Evolutionary conservation across 139 green algal species (phyloP).

Genomic region (Tetradesmus obliquus): DNA sequence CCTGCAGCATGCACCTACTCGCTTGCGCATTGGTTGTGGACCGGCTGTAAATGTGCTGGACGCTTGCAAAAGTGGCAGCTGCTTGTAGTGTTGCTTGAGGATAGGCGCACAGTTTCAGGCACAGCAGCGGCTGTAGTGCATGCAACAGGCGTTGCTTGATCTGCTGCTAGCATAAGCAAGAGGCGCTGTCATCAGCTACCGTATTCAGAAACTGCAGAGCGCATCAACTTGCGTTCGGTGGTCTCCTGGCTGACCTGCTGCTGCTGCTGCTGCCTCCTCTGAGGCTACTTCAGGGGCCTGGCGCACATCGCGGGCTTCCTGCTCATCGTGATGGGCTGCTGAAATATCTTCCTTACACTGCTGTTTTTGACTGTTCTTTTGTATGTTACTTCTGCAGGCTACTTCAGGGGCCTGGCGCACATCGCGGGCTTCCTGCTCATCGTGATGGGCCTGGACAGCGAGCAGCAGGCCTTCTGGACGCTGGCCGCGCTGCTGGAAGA

Average conservation of each 20-base stretch:
- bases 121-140: background rate
- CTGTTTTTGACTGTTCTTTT: background rate
- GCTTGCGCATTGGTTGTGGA: too few relatives aligned
- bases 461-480: constrained; percentile 51
- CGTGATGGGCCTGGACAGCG: constrained; percentile 33
- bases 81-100: too few relatives aligned
- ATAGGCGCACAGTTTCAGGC: background rate
- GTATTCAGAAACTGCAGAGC: too few relatives aligned
- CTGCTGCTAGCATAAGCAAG: background rate
- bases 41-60: too few relatives aligned
- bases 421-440: constrained; percentile 47
- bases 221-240: too few relatives aligned
- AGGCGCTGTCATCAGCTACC: background rate
- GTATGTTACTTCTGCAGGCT: background rate
- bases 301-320: constrained; percentile 27
- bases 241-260: background rate
- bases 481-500: constrained; percentile 41
- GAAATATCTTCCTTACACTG: background rate
- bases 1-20: too few relatives aligned
- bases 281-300: constrained; percentile 30
- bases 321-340: too few relatives aligned
- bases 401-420: constrained; percentile 21
- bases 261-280: background rate
- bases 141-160: too few relatives aligned
- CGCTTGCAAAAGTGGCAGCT: too few relatives aligned